Conservation (phyloP, 345 rosid species). For the Populus deltoides region DNA sequence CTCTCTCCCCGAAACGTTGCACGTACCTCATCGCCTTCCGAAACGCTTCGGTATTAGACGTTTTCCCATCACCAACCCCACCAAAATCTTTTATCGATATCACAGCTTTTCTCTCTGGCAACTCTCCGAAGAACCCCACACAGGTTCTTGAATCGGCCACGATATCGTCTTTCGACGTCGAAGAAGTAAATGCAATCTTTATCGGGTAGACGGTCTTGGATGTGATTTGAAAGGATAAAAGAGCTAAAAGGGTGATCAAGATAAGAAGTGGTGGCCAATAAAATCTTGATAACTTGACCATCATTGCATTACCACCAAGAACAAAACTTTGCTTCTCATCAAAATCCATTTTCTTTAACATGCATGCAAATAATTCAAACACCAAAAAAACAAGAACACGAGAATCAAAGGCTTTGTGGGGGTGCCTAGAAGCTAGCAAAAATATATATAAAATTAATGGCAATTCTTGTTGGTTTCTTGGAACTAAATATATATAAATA, state of each 20-base stretch:
- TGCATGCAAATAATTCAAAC: conserved; percentile 10
- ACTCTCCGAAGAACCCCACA: conserved; percentile 23
- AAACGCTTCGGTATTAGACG: conserved; percentile 75
- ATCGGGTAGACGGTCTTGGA: conserved; percentile 39
- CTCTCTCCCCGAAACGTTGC: conserved; percentile 39
- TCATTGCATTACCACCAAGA: background rate
- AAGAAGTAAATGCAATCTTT: background rate
- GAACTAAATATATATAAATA: background rate
- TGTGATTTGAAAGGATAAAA: conserved; percentile 16
- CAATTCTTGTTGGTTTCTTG: background rate
- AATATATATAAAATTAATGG: no score
- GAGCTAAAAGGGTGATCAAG: background rate
- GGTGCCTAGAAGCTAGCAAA: no score
- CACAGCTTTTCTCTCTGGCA: conserved; percentile 46
- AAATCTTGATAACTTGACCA: background rate
- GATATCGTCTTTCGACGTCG: conserved; percentile 2
- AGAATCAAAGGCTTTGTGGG: no score
- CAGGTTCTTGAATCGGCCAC: conserved; percentile 34
- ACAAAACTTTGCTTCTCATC: background rate
- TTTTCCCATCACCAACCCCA: conserved; percentile 80
- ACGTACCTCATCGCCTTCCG: conserved; percentile 59
- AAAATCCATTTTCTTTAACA: conserved; percentile 41
- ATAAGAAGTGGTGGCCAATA: background rate
- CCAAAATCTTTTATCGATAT: conserved; percentile 81
- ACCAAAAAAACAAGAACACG: background rate